phyloP scores from a whole-genome alignment of 192 early-diverging fungal genomes.

The Chytriomyces hyalinus region DNA sequence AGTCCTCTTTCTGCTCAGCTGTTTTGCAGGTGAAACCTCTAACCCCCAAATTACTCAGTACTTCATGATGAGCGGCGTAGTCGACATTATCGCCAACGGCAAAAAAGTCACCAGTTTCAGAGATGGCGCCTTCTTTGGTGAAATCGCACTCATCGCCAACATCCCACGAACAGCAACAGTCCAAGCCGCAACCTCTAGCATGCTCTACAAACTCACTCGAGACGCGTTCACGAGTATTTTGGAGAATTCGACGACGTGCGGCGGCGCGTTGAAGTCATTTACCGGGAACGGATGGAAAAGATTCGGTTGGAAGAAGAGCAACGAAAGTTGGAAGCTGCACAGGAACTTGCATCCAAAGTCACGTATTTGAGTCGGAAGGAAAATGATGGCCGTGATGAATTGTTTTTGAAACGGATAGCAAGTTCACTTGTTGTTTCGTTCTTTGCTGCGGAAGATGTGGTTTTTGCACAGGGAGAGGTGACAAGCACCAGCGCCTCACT shows the following conservation, averaged over 20 bases:
- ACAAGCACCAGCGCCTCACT: background rate
- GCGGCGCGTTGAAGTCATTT: conserved; percentile 20
- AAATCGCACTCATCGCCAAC: conserved; percentile 23
- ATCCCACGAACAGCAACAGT: conserved; percentile 40
- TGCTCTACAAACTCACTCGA: conserved; percentile 26
- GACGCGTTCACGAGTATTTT: conserved; percentile 21
- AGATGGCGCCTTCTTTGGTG: conserved; percentile 3
- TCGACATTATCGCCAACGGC: conserved; percentile 48
- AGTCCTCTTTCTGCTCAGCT: conserved; percentile 33
- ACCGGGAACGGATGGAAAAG: conserved; percentile 34
- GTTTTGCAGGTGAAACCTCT: conserved; percentile 21
- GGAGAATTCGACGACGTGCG: conserved; percentile 41
- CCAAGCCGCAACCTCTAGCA: background rate
- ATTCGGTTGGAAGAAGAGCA: conserved; percentile 28
- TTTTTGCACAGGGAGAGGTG: conserved; percentile 49
- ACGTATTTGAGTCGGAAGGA: conserved; percentile 44
- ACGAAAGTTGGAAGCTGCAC: conserved; percentile 5
- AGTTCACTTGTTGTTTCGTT: conserved; percentile 37
- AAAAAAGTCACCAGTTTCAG: conserved; percentile 38
- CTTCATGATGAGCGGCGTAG: conserved; percentile 48
- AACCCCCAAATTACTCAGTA: conserved; percentile 43
- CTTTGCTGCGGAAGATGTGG: conserved; percentile 45
- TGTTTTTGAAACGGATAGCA: conserved; percentile 44
- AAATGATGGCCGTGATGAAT: conserved; percentile 48
- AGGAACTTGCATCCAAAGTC: conserved; percentile 35